Evolutionary conservation across 2,329 filamentous ascomycete species (phyloP).

Genomic region (Calonectria pseudoreteaudii): DNA sequence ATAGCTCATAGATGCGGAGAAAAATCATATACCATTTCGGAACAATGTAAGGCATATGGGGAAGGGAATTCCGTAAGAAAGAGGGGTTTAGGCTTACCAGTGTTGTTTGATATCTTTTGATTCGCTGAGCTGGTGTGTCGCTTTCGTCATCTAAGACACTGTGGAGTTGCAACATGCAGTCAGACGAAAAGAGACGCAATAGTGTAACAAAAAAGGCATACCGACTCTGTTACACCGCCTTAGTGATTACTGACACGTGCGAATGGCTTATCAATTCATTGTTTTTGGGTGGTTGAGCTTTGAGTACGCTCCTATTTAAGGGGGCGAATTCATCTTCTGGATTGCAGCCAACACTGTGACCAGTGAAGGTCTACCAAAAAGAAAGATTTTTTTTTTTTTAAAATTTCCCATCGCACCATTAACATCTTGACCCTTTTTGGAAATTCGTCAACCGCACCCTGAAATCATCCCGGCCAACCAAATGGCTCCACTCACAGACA

Average conservation of each 20-base stretch:
- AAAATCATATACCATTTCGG: background rate
- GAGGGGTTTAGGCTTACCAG: background rate
- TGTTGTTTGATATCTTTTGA: background rate
- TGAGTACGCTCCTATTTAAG: no score
- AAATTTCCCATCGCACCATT: no score
- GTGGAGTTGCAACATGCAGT: background rate
- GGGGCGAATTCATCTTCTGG: no score
- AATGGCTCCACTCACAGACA: background rate
- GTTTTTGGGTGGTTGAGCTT: no score
- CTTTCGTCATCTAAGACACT: background rate
- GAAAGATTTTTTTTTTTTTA: no score
- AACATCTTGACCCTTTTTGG: no score
- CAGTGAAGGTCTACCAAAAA: no score
- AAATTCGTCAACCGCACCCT: background rate
- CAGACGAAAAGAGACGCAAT: background rate
- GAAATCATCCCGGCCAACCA: background rate
- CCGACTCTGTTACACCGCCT: background rate
- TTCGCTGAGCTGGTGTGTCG: background rate
- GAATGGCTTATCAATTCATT: background rate
- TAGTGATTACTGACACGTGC: background rate
- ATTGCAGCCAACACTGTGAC: no score
- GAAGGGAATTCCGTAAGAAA: background rate
- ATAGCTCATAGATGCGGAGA: background rate
- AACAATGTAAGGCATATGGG: rapidly evolving
- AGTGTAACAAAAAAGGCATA: background rate